phyloP scores from a whole-genome alignment of 768 basidiomycete genomes.

The Calvatia gigantea region DNA sequence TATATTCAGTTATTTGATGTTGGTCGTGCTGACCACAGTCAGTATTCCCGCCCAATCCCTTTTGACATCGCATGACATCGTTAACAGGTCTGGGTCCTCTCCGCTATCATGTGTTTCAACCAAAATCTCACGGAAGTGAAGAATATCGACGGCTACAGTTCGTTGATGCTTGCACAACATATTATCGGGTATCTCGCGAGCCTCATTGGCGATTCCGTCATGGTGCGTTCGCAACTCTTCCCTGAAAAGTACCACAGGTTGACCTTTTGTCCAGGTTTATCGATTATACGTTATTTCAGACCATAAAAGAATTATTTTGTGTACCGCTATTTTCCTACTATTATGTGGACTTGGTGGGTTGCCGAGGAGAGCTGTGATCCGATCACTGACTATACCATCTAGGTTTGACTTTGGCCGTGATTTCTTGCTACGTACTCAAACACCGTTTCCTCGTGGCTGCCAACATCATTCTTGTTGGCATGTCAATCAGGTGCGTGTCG shows the following conservation, averaged over 20 bases:
- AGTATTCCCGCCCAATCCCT: neutral
- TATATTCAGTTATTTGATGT: neutral
- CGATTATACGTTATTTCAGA: constrained; percentile 4
- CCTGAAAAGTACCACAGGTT: too few relatives aligned
- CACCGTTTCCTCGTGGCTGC: neutral
- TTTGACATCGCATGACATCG: neutral
- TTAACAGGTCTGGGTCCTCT: neutral
- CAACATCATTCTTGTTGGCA: neutral
- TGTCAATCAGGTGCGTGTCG: neutral
- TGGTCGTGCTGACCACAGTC: neutral
- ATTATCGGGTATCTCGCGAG: neutral
- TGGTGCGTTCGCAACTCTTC: too few relatives aligned
- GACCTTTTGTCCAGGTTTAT: neutral
- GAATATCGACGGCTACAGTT: neutral
- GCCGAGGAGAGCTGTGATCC: neutral
- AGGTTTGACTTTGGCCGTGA: neutral
- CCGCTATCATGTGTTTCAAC: constrained; percentile 3
- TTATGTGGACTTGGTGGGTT: neutral
- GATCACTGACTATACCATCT: neutral
- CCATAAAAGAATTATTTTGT: neutral
- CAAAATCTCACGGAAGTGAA: neutral
- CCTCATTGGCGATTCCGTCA: neutral
- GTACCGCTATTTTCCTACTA: neutral
- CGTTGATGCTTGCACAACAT: neutral
- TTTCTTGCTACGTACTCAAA: neutral